phyloP scores from a whole-genome alignment of 163 green algal genomes.

The Coccomyxa subellipsoidea region DNA sequence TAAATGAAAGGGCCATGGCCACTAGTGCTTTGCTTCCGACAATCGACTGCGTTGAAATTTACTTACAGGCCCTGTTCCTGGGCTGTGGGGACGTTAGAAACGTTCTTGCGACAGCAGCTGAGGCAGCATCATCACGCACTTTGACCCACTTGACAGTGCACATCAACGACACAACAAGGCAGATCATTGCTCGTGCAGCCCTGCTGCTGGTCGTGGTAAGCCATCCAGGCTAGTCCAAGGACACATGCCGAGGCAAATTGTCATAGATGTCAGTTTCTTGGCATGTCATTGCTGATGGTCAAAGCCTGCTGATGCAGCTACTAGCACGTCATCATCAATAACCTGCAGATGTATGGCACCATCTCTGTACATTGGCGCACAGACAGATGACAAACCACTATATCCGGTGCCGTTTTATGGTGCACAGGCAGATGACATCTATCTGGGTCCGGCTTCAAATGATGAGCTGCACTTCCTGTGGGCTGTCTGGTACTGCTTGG shows the following conservation, averaged over 20 bases:
- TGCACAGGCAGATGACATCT: conserved; percentile 1
- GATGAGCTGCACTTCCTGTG: background rate
- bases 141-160: background rate
- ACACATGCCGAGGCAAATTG: too few relatives aligned
- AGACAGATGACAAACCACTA: too few relatives aligned
- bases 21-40: too few relatives aligned
- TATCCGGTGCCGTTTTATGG: too few relatives aligned
- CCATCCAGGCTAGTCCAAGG: background rate
- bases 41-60: too few relatives aligned
- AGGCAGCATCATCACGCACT: background rate
- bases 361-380: too few relatives aligned
- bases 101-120: background rate
- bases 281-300: too few relatives aligned
- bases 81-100: background rate
- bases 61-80: background rate
- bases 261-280: too few relatives aligned
- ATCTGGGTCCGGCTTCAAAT: background rate
- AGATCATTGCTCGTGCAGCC: background rate
- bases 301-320: too few relatives aligned
- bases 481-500: background rate
- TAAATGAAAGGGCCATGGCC: too few relatives aligned
- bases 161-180: background rate
- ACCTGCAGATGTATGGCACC: too few relatives aligned
- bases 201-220: background rate
- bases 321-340: too few relatives aligned